Evolutionary conservation across 2,329 filamentous ascomycete genomes (phyloP).

Genomic region (Colletotrichum sp.): DNA sequence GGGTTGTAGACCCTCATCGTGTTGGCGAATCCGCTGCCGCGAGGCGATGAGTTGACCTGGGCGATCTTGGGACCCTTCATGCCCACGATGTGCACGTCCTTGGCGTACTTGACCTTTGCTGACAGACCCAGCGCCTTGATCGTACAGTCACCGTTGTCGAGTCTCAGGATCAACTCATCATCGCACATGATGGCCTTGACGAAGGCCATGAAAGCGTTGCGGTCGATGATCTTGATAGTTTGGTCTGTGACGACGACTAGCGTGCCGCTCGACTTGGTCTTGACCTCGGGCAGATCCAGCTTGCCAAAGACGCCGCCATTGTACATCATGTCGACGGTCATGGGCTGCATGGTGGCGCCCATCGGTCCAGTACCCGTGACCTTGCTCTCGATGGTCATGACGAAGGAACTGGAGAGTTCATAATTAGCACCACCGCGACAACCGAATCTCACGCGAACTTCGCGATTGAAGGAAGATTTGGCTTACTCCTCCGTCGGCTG

Average conservation of each 20-base stretch:
- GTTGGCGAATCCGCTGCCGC: conserved; percentile 20
- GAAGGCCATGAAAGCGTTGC: conserved; percentile 31
- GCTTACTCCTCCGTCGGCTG: conserved; percentile 33
- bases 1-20: conserved; percentile 31
- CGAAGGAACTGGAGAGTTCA: conserved; percentile 29
- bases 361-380: conserved; percentile 34
- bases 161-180: conserved; percentile 29
- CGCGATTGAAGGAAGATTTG: not conserved
- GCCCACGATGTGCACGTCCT: conserved; percentile 31
- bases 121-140: conserved; percentile 28
- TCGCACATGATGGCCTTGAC: conserved; percentile 33
- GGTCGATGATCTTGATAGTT: conserved; percentile 31
- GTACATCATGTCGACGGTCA: conserved; percentile 33
- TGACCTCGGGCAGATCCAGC: conserved; percentile 31
- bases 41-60: conserved; percentile 25
- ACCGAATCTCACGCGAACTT: not conserved
- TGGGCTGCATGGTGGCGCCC: conserved; percentile 31
- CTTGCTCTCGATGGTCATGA: conserved; percentile 31
- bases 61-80: conserved; percentile 28
- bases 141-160: conserved; percentile 32
- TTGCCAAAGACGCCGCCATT: conserved; percentile 32
- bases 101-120: conserved; percentile 27
- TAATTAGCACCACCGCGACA: not conserved
- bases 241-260: conserved; percentile 30
- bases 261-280: conserved; percentile 30